Base-by-base conservation (phyloP, 768 basidiomycete genomes). In the Rhizopogon sp. region DNA sequence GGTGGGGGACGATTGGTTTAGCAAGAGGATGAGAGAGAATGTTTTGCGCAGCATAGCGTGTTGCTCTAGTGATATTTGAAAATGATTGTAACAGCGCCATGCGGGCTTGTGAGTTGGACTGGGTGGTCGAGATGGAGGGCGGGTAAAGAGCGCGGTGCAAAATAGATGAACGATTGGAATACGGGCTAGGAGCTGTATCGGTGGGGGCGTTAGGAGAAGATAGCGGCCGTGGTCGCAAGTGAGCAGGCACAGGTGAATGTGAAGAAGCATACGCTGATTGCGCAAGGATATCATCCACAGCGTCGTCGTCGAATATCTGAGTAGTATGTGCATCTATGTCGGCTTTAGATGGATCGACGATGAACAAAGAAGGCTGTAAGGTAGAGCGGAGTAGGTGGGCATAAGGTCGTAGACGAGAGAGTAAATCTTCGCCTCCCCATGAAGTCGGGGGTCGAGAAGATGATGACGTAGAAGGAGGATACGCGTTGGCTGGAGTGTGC, bases 1-100 rank as follows among this genome's bases (percentile, higher is more conserved):
- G 82, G 66, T 98, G 95, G 5, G 96, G 96, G 0, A 98, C 80
- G 49, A 98, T 94, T 10, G 97, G 94, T 66, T 95, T 93, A 2
- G 96, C 95, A 28, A 98, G 81, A 0, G 96, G 95, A 65, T 98
- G 96, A 0, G 93, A 94, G 8, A 98, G 78, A 14, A 98, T 92
- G 62, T 94, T 91, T 65, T 97, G 93, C 0, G 96, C 94, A 0
- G 95, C 91, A 69, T 94, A 90, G 7, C 92, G 84, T 0, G 96
- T 95, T 14, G 91, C 88, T 47, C 91, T 83, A 0, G 97, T 98
- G 57, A 99, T 89, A 55, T 91, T 93, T 3, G 93, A 93, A 66
- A 99, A 95, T 1, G 90, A 92, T 58, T 92, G 90, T n/a, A 99
- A 74, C 33, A 99, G 80, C 7, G 91, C 89, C 58, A 84, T 77